Evolutionary conservation across 257 asterid species (phyloP).

Genomic region (Jacaranda mimosifolia): DNA sequence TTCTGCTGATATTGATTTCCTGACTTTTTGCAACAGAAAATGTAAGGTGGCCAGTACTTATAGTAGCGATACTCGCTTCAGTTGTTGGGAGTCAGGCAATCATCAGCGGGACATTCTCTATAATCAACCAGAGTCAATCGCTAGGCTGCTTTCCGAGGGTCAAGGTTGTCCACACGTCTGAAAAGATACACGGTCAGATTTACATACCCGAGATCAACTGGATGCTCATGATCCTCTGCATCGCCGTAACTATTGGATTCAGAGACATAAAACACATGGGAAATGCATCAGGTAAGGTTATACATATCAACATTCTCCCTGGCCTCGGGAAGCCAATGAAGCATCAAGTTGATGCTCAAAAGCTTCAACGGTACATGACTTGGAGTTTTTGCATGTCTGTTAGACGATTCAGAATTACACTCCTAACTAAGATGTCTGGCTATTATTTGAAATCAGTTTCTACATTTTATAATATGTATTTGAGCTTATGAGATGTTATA

Average conservation of each 20-base stretch:
- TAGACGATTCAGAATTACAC: neutral
- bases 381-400: neutral
- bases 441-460: too few species aligned
- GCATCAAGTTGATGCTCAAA: neutral
- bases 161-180: slow-evolving; percentile 88
- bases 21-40: slow-evolving; percentile 50
- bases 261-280: slow-evolving; percentile 93
- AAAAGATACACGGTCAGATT: slow-evolving; percentile 90
- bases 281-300: slow-evolving; percentile 79
- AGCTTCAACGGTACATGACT: neutral
- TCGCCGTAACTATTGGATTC: slow-evolving; percentile 95
- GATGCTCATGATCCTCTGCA: slow-evolving; percentile 94
- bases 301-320: neutral
- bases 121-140: slow-evolving; percentile 93
- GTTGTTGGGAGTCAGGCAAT: slow-evolving; percentile 99
- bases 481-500: too few species aligned
- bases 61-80: slow-evolving; percentile 90
- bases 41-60: slow-evolving; percentile 93
- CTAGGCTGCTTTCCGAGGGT: slow-evolving; percentile 98
- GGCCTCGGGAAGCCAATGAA: too few species aligned
- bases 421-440: too few species aligned
- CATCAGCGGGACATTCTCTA: slow-evolving; percentile 97
- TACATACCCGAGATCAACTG: slow-evolving; percentile 98
- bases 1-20: slow-evolving; percentile 2
- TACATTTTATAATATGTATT: too few species aligned